These are phyloP conservation scores for Salvia splendens DNA, from an alignment of 257 asterid species.

Conservation along the genomic window DNA sequence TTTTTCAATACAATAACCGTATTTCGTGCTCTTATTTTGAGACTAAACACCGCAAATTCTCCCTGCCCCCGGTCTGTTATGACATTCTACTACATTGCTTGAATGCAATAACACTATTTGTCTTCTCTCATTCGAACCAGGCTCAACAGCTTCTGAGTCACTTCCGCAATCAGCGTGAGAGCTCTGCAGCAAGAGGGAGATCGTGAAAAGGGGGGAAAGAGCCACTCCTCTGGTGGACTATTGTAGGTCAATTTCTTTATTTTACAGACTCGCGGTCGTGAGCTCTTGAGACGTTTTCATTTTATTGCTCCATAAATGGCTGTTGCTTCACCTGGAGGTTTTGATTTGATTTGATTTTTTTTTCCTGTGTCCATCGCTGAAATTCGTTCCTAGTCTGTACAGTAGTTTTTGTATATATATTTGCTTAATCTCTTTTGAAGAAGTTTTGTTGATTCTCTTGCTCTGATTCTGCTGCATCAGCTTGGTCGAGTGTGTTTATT, in stretches of 20 bases:
- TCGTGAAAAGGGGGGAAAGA: conserved; percentile 39
- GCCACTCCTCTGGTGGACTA: conserved; percentile 24
- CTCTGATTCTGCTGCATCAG: neutral
- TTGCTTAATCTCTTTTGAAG: conserved; percentile 28
- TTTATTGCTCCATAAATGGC: conserved; percentile 31
- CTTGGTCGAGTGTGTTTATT: neutral
- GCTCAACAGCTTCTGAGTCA: conserved; percentile 96
- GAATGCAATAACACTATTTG: neutral
- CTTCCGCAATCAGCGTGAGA: conserved; percentile 88
- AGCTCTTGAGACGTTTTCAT: conserved; percentile 22
- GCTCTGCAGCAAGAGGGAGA: conserved; percentile 57
- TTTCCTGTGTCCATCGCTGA: conserved; percentile 26
- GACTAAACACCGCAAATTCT: neutral
- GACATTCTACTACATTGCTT: no score
- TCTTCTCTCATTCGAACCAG: conserved; percentile 41
- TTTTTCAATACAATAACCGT: neutral
- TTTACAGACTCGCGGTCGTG: conserved; percentile 23
- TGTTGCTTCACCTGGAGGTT: conserved; percentile 35
- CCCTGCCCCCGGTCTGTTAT: neutral
- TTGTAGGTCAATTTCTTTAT: conserved; percentile 30
- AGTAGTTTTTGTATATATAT: conserved; percentile 40
- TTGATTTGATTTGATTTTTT: conserved; percentile 20
- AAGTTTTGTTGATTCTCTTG: conserved; percentile 24
- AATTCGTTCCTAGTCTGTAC: conserved; percentile 37
- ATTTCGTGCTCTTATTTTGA: neutral